Conservation (phyloP, 2,329 filamentous ascomycete genomes). For the Metarhizium anisopliae region DNA sequence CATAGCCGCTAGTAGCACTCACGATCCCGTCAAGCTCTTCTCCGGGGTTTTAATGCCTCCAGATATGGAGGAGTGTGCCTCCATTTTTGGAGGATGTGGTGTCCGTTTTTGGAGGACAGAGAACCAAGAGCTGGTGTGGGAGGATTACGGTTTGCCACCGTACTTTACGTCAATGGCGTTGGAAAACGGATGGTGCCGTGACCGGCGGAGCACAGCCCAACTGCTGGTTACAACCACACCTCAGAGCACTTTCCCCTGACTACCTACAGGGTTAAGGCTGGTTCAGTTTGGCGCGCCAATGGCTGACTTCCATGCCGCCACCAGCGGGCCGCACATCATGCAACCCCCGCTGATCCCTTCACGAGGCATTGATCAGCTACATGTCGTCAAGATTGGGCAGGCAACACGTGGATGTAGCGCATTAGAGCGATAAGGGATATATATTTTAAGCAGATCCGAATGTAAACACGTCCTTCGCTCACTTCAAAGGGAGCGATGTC, state of each 20-base stretch:
- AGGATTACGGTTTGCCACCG: neutral
- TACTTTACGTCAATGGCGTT: neutral
- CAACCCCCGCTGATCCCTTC: no score
- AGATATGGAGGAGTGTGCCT: constrained; percentile 1
- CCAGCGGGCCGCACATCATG: no score
- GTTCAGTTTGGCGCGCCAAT: neutral
- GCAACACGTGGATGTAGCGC: no score
- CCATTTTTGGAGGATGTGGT: neutral
- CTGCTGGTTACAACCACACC: neutral
- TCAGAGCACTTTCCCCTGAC: neutral
- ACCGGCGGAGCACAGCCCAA: neutral
- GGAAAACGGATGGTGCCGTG: neutral
- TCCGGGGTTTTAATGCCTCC: neutral
- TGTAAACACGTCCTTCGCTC: no score
- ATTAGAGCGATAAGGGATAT: no score
- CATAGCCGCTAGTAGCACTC: neutral
- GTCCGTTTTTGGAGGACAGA: neutral
- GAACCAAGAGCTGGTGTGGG: constrained; percentile 1
- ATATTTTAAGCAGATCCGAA: no score
- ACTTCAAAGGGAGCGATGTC: no score
- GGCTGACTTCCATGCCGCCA: no score
- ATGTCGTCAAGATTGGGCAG: no score
- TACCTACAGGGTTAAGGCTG: neutral
- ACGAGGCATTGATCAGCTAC: no score
- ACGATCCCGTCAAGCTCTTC: neutral